These are phyloP conservation scores for Musa acuminata DNA, from an alignment of 176 grass and related monocot genomes.

Conservation along the genomic window DNA sequence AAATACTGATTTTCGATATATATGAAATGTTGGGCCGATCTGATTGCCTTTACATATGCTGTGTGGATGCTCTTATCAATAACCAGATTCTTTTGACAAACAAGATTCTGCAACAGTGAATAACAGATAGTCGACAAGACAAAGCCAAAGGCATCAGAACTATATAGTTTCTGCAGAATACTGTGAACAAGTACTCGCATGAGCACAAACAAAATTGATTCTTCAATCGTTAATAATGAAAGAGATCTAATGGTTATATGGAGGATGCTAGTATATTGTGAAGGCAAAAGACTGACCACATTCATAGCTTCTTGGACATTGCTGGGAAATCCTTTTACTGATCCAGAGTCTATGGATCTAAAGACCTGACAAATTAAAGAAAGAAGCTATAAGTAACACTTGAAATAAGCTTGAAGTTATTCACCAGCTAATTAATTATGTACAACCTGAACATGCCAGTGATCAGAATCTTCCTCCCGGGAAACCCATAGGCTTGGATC, in stretches of 20 bases:
- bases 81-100: constrained; percentile 72
- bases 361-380: constrained; percentile 43
- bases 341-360: constrained; percentile 93
- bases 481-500: constrained; percentile 58
- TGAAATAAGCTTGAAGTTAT: constrained; percentile 15
- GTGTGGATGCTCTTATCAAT: constrained; percentile 97
- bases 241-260: not conserved
- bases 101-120: constrained; percentile 63
- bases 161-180: not conserved
- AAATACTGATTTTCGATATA: constrained; percentile 99
- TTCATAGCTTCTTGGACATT: constrained; percentile 44
- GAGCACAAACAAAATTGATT: not conserved
- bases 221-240: not conserved
- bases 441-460: constrained; percentile 89
- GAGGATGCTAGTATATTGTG: not conserved
- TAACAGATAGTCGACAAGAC: constrained; percentile 1
- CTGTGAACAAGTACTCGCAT: not conserved
- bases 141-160: constrained; percentile 4
- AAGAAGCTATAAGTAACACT: constrained; percentile 15
- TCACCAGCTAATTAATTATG: not conserved
- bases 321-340: constrained; percentile 84
- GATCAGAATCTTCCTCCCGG: constrained; percentile 57
- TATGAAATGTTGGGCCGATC: constrained; percentile 94
- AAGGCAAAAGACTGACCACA: constrained; percentile 38
- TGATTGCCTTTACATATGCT: constrained; percentile 88